phyloP scores from a whole-genome alignment of 1,284 basidiomycete species.

The Fomitiporia mediterranea region DNA sequence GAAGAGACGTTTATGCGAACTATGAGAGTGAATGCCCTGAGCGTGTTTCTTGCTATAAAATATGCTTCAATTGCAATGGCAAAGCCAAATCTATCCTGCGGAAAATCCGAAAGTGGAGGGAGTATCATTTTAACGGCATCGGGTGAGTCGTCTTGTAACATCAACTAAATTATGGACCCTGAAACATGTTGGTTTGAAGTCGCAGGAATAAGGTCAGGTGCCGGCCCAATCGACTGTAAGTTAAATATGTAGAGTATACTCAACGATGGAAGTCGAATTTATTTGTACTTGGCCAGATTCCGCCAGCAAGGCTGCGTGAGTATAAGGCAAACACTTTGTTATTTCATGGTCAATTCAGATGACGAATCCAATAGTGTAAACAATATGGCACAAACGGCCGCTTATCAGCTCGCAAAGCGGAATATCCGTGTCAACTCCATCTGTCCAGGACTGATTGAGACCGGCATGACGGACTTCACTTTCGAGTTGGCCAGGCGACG shows the following conservation, averaged over 20 bases:
- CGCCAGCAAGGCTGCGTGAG: slow-evolving; percentile 86
- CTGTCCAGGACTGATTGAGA: slow-evolving; percentile 90
- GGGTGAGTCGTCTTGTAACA: slow-evolving; percentile 38
- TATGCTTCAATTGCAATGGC: slow-evolving; percentile 81
- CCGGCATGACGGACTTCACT: slow-evolving; percentile 73
- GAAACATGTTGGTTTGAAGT: slow-evolving; percentile 41
- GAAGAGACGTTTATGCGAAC: slow-evolving; percentile 68
- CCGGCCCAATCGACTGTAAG: slow-evolving; percentile 82
- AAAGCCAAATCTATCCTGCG: slow-evolving; percentile 54
- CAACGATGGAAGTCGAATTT: slow-evolving; percentile 13
- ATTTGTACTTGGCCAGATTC: slow-evolving; percentile 53
- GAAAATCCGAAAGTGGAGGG: slow-evolving; percentile 67
- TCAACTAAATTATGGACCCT: neutral
- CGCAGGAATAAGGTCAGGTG: slow-evolving; percentile 83
- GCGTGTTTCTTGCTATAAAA: slow-evolving; percentile 89
- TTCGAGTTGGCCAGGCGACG: slow-evolving; percentile 76
- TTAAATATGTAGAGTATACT: neutral
- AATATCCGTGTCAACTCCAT: slow-evolving; percentile 88
- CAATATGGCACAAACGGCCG: slow-evolving; percentile 77
- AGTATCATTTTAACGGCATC: slow-evolving; percentile 91
- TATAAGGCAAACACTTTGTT: slow-evolving; percentile 35
- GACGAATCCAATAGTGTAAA: slow-evolving; percentile 47
- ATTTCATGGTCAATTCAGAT: neutral
- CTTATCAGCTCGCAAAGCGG: slow-evolving; percentile 76
- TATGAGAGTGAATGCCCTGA: slow-evolving; percentile 80